These are phyloP conservation scores for Uncinocarpus reesii DNA, from an alignment of 2,329 filamentous ascomycete genomes.

Conservation along the genomic window DNA sequence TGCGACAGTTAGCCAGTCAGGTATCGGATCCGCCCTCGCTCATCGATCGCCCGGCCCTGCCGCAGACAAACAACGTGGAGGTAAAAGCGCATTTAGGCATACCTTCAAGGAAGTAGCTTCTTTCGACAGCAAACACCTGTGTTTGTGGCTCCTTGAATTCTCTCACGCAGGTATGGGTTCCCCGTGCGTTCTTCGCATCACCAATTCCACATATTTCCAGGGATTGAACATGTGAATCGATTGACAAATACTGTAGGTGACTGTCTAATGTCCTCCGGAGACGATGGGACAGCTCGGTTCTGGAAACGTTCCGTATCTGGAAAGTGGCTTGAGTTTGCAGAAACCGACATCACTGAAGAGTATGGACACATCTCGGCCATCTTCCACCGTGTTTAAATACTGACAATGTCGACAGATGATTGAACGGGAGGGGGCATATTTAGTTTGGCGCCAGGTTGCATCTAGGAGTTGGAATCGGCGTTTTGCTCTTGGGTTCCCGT, in stretches of 20 bases:
- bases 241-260: conserved; percentile 26
- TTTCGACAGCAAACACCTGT: conserved; percentile 36
- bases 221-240: too few species aligned
- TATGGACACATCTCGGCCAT: neutral
- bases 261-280: conserved; percentile 36
- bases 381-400: neutral
- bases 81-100: conserved; percentile 34
- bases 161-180: conserved; percentile 31
- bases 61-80: conserved; percentile 26
- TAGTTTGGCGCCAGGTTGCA: neutral
- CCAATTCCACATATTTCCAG: too few species aligned
- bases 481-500: neutral
- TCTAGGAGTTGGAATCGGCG: neutral
- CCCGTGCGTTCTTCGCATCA: neutral
- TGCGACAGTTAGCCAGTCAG: conserved; percentile 30
- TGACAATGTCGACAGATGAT: neutral
- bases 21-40: conserved; percentile 35
- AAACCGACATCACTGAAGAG: conserved; percentile 32
- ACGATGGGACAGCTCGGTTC: conserved; percentile 35
- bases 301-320: conserved; percentile 37
- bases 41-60: conserved; percentile 22
- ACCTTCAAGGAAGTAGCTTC: conserved; percentile 35
- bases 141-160: conserved; percentile 38
- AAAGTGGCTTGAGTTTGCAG: conserved; percentile 38
- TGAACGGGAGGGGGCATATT: neutral